These are phyloP conservation scores for Exophiala sp. DNA, from an alignment of 2,329 filamentous ascomycete genomes.

Conservation along the genomic window DNA sequence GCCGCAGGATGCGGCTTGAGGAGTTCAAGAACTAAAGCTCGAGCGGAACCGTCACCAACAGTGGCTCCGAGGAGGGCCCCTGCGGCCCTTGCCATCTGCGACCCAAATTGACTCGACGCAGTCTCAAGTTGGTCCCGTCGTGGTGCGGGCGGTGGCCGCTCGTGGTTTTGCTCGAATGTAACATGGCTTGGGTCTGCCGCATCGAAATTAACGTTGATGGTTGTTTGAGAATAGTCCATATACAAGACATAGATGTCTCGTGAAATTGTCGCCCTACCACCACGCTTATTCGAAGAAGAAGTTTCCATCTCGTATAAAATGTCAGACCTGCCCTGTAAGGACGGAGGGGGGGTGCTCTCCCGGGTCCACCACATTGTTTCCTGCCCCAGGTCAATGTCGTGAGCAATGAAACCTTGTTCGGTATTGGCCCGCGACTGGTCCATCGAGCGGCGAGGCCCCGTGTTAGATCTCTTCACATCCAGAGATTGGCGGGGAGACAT, in stretches of 20 bases:
- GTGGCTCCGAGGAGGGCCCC: slow-evolving; percentile 68
- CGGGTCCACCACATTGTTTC: slow-evolving; percentile 83
- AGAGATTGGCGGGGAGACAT: slow-evolving; percentile 53
- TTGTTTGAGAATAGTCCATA: slow-evolving; percentile 92
- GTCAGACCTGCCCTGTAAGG: slow-evolving; percentile 75
- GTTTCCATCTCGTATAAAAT: slow-evolving; percentile 79
- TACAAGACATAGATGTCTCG: slow-evolving; percentile 85
- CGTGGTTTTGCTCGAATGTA: slow-evolving; percentile 76
- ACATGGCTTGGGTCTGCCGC: slow-evolving; percentile 66
- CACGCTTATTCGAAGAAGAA: slow-evolving; percentile 60
- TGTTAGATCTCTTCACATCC: slow-evolving; percentile 54
- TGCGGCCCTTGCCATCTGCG: slow-evolving; percentile 62
- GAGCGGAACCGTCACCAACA: slow-evolving; percentile 77
- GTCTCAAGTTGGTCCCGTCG: slow-evolving; percentile 91
- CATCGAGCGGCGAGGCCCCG: slow-evolving; percentile 57
- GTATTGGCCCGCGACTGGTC: slow-evolving; percentile 68
- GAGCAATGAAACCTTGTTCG: slow-evolving; percentile 78
- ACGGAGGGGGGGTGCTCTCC: slow-evolving; percentile 69
- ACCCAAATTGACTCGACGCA: slow-evolving; percentile 74
- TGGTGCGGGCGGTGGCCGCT: slow-evolving; percentile 70
- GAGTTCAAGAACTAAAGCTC: slow-evolving; percentile 70
- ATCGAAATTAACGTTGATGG: slow-evolving; percentile 76
- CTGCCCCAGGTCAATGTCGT: slow-evolving; percentile 72
- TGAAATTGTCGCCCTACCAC: slow-evolving; percentile 64
- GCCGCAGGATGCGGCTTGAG: slow-evolving; percentile 67